Conservation (phyloP, 768 basidiomycete species). For the Tephrocybe sp. region DNA sequence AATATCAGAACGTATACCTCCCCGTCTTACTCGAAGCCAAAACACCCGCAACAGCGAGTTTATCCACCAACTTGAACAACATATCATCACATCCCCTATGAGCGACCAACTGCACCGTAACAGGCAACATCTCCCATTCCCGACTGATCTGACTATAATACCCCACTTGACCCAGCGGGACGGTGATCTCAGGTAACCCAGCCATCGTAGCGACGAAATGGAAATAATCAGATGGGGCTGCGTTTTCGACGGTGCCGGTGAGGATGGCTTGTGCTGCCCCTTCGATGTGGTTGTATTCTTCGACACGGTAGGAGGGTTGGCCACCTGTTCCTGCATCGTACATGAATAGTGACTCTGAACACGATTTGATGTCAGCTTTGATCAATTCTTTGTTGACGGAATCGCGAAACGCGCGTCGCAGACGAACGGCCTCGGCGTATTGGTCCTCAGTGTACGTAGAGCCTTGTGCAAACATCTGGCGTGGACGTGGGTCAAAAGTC, state of each 20-base stretch:
- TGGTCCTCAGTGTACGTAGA: slow-evolving; percentile 22
- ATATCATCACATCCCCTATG: slow-evolving; percentile 34
- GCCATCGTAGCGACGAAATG: slow-evolving; percentile 36
- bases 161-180: slow-evolving; percentile 34
- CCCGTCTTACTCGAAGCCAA: slow-evolving; percentile 25
- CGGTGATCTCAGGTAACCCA: slow-evolving; percentile 34
- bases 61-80: slow-evolving; percentile 29
- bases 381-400: slow-evolving; percentile 25
- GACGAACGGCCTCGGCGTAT: slow-evolving; percentile 23
- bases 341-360: slow-evolving; percentile 34
- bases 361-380: slow-evolving; percentile 26
- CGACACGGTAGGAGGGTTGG: slow-evolving; percentile 31
- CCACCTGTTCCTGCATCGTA: slow-evolving; percentile 36
- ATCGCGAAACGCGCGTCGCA: slow-evolving; percentile 26
- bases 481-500: slow-evolving; percentile 30
- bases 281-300: slow-evolving; percentile 30
- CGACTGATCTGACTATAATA: slow-evolving; percentile 33
- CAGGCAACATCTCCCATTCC: slow-evolving; percentile 33
- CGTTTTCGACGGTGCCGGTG: slow-evolving; percentile 12
- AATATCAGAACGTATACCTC: slow-evolving; percentile 25
- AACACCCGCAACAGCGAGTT: slow-evolving; percentile 25
- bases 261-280: slow-evolving; percentile 29
- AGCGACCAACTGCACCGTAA: slow-evolving; percentile 34
- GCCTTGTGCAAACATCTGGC: slow-evolving; percentile 29
- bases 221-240: slow-evolving; percentile 26